Conservation (phyloP, 352 stramenopile species). For the Phytophthora constricta region DNA sequence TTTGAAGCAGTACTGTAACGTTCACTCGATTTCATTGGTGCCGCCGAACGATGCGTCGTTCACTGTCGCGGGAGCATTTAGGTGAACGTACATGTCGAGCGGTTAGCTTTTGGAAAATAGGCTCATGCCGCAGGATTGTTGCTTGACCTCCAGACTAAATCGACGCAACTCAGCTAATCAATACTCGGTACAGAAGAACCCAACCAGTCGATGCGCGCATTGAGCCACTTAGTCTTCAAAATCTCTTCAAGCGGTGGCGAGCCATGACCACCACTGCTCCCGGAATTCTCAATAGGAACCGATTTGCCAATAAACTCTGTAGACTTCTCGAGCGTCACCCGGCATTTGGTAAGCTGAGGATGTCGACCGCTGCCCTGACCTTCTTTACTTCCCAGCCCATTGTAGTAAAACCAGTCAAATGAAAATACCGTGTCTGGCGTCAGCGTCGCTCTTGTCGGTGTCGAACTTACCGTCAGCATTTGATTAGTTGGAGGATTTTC, state of each 20-base stretch:
- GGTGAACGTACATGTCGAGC: too few species aligned
- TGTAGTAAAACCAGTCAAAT: conserved; percentile 54
- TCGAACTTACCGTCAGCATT: not conserved
- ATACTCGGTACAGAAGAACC: conserved; percentile 49
- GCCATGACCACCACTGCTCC: conserved; percentile 49
- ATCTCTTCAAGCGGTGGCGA: conserved; percentile 75
- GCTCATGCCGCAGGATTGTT: too few species aligned
- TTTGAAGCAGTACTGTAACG: too few species aligned
- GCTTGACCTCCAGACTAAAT: not conserved
- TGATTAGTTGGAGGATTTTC: not conserved
- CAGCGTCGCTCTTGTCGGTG: not conserved
- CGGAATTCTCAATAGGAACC: conserved; percentile 57
- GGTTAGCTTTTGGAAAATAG: too few species aligned
- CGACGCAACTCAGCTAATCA: conserved; percentile 39
- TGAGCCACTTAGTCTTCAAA: conserved; percentile 78
- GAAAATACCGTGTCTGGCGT: conserved; percentile 7
- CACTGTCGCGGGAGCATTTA: too few species aligned
- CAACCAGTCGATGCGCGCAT: conserved; percentile 58
- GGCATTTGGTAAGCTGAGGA: conserved; percentile 54
- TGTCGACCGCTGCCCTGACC: conserved; percentile 4
- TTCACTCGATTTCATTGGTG: too few species aligned
- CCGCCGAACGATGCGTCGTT: too few species aligned
- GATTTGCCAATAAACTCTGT: conserved; percentile 73
- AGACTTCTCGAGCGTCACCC: conserved; percentile 41
- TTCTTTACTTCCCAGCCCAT: conserved; percentile 24